Evolutionary conservation across 306 rosid species (phyloP).

Genomic region (Cicer pinnatifidum): DNA sequence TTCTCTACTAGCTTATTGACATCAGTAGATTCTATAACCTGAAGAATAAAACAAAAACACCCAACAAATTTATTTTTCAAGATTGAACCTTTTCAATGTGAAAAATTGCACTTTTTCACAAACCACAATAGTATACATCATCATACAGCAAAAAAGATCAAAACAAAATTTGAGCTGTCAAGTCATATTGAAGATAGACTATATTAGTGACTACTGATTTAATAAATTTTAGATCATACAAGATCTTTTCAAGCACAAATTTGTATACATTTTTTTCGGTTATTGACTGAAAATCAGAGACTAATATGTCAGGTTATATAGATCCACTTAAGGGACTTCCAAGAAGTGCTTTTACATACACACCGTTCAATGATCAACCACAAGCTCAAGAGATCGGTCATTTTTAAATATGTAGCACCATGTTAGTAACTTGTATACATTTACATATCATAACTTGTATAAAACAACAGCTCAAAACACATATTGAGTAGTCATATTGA

Average conservation of each 20-base stretch:
- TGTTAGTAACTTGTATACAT: neutral
- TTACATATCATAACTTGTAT: no score
- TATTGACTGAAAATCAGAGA: neutral
- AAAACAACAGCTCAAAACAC: constrained; percentile 21
- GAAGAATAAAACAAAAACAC: constrained; percentile 28
- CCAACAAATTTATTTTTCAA: constrained; percentile 31
- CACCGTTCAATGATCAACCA: neutral
- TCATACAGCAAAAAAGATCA: constrained; percentile 17
- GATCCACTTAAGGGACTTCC: neutral
- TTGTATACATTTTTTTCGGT: neutral
- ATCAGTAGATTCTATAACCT: constrained; percentile 82
- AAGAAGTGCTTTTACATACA: neutral
- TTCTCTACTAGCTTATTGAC: constrained; percentile 71
- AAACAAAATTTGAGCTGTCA: constrained; percentile 36
- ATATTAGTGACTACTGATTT: neutral
- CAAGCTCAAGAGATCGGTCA: neutral
- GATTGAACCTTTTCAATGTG: constrained; percentile 7
- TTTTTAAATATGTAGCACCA: neutral
- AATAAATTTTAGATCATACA: constrained; percentile 8
- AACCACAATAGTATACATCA: constrained; percentile 9
- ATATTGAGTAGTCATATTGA: constrained; percentile 30
- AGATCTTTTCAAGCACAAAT: constrained; percentile 11
- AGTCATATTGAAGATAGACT: constrained; percentile 11
- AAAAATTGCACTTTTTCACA: neutral
- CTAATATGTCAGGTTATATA: neutral